Evolutionary conservation across 1,284 basidiomycete species (phyloP).

Genomic region (Apiotrichum gamsii): DNA sequence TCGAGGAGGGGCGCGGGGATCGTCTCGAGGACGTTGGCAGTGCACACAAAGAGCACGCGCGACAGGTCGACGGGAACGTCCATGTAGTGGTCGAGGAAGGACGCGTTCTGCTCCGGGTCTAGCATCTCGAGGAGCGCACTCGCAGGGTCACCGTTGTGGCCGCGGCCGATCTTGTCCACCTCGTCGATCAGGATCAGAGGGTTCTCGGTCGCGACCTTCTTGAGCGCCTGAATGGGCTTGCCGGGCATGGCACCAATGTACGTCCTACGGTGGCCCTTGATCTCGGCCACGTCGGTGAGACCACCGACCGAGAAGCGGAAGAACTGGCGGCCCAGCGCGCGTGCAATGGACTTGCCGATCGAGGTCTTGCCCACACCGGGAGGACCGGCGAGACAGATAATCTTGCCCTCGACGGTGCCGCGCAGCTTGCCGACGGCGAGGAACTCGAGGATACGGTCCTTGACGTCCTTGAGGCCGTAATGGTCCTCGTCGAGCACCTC

Average conservation of each 20-base stretch:
- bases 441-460: slow-evolving; percentile 96
- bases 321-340: slow-evolving; percentile 46
- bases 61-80: slow-evolving; percentile 96
- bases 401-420: slow-evolving; percentile 96
- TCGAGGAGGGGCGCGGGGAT: slow-evolving; percentile 95
- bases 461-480: slow-evolving; percentile 91
- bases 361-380: slow-evolving; percentile 96
- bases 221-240: slow-evolving; percentile 95
- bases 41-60: slow-evolving; percentile 94
- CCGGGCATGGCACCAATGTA: slow-evolving; percentile 95
- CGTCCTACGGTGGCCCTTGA: slow-evolving; percentile 95
- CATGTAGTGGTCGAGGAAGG: slow-evolving; percentile 96
- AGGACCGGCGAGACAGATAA: slow-evolving; percentile 91
- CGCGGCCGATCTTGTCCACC: slow-evolving; percentile 90
- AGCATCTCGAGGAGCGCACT: slow-evolving; percentile 95
- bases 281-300: slow-evolving; percentile 94
- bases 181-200: slow-evolving; percentile 95
- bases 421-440: slow-evolving; percentile 94
- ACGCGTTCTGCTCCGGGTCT: slow-evolving; percentile 95
- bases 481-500: slow-evolving; percentile 91
- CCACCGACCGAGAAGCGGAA: slow-evolving; percentile 85
- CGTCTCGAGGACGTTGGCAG: slow-evolving; percentile 88
- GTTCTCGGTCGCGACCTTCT: slow-evolving; percentile 95
- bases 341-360: slow-evolving; percentile 73
- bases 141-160: slow-evolving; percentile 91